phyloP scores from a whole-genome alignment of 768 basidiomycete species.

The Mycena venus region DNA sequence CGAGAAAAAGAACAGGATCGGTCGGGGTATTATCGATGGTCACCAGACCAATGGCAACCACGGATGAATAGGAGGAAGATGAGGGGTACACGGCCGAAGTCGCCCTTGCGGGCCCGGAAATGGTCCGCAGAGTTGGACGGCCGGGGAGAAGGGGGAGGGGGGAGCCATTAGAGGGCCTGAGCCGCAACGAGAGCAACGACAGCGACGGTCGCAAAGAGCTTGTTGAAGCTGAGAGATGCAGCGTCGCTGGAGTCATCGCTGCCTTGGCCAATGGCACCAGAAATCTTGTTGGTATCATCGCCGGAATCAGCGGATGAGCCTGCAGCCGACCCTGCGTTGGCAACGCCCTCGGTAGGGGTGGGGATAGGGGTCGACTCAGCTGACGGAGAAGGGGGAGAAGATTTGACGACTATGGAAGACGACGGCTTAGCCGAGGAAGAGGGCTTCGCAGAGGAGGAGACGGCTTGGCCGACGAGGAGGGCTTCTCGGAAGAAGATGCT shows the following conservation, averaged over 20 bases:
- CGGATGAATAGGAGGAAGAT: background rate
- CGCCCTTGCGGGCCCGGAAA: background rate
- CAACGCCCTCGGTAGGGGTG: background rate
- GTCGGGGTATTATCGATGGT: background rate
- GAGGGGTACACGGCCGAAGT: background rate
- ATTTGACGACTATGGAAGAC: background rate
- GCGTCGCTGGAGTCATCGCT: conserved; percentile 13
- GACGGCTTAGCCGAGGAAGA: conserved; percentile 13
- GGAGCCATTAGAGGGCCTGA: conserved; percentile 4
- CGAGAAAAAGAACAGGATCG: background rate
- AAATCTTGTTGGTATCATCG: background rate
- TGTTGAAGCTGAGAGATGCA: background rate
- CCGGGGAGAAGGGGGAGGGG: background rate
- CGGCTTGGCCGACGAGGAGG: background rate
- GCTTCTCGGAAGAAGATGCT: background rate
- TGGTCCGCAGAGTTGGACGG: background rate
- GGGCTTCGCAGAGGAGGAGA: background rate
- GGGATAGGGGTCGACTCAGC: background rate
- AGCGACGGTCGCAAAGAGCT: background rate
- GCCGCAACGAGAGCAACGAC: conserved; percentile 1
- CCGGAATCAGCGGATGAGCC: background rate
- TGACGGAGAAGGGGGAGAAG: background rate
- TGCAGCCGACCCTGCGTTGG: background rate
- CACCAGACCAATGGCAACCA: background rate
- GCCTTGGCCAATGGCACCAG: background rate